A percentile compares a stretch with the other conserved stretches of the same genome.
phyloP scores from a whole-genome alignment of 108 stramenopile species.

The Licmophora abbreviata region DNA sequence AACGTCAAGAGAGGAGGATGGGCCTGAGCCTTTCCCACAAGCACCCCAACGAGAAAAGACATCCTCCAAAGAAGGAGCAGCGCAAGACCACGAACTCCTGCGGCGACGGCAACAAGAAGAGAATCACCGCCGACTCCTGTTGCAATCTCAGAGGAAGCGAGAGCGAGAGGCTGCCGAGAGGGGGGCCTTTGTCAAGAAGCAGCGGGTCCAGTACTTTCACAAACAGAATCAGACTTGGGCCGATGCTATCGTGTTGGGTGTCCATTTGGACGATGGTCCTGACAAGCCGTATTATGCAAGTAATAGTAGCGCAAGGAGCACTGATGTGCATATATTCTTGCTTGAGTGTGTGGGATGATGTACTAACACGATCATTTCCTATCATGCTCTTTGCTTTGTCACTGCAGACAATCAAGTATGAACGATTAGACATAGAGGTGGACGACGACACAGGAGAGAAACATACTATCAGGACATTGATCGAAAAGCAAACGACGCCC shows the following conservation, averaged over 20 bases:
- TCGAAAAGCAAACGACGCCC: constrained; percentile 38
- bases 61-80: too few relatives aligned
- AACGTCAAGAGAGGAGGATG: too few relatives aligned
- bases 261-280: constrained; percentile 35
- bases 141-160: constrained; percentile 10
- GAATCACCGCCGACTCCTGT: neutral
- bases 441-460: constrained; percentile 15
- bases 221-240: constrained; percentile 7
- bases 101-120: too few relatives aligned
- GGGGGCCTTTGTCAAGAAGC: constrained; percentile 20
- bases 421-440: constrained; percentile 8
- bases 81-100: too few relatives aligned
- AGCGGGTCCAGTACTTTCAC: constrained; percentile 24
- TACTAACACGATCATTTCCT: too few relatives aligned
- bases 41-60: too few relatives aligned
- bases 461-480: constrained; percentile 1
- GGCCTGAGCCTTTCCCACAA: too few relatives aligned
- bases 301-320: neutral
- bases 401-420: too few relatives aligned
- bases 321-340: constrained; percentile 4
- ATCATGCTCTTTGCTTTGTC: too few relatives aligned
- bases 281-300: constrained; percentile 35
- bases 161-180: constrained; percentile 13
- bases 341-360: too few relatives aligned
- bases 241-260: constrained; percentile 24